Evolutionary conservation across 306 rosid genomes (phyloP).

Genomic region (Cicer cuneatum): DNA sequence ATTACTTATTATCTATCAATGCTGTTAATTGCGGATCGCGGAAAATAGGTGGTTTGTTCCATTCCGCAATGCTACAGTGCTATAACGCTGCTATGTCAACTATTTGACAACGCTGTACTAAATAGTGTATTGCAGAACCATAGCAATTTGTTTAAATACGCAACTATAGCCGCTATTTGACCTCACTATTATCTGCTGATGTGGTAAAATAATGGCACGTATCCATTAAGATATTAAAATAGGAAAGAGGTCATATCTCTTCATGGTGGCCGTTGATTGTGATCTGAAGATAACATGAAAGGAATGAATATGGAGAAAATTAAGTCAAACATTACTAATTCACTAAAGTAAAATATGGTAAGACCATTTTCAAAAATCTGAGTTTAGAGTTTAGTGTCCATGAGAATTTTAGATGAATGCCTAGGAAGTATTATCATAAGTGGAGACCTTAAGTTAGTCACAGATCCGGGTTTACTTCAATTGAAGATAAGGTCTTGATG

Average conservation of each 20-base stretch:
- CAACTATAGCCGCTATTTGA: too few relatives aligned
- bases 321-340: conserved; percentile 1
- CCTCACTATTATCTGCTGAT: not conserved
- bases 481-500: too few relatives aligned
- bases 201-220: conserved; percentile 26
- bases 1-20: not conserved
- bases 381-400: not conserved
- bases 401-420: not conserved
- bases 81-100: too few relatives aligned
- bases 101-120: too few relatives aligned
- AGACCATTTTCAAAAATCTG: conserved; percentile 18
- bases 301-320: conserved; percentile 12
- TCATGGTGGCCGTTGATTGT: not conserved
- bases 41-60: too few relatives aligned
- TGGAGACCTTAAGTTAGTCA: not conserved
- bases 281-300: conserved; percentile 4
- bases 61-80: too few relatives aligned
- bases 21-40: too few relatives aligned
- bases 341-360: not conserved
- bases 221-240: conserved; percentile 19
- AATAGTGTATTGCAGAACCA: too few relatives aligned
- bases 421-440: not conserved
- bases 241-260: conserved; percentile 22
- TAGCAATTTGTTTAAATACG: too few relatives aligned
- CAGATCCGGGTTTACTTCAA: not conserved